Base-by-base conservation (phyloP, 208 protist species). In the Angomonas deanei region DNA sequence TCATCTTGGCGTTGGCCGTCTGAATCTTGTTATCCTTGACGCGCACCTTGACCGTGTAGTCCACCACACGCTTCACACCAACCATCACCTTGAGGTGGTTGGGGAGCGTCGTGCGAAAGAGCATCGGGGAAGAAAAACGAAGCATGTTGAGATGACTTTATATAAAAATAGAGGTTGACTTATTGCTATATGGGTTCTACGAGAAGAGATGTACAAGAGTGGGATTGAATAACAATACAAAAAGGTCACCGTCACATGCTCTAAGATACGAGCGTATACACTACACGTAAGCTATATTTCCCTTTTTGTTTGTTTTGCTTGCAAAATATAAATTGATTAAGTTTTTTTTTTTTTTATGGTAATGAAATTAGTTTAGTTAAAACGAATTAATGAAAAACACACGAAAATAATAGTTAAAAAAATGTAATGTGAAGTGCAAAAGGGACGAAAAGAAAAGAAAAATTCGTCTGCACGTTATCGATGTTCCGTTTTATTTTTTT, bases 11-110 rank as follows among this genome's bases (percentile, higher is more conserved):
- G 68, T 93, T 94, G 48, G 81, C 83, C 8, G 80, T 97, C 64
- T 97, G 96, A 24, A 99, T 86, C 57, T 96, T 93, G 74, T 98
- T 97, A 53, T 96, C 73, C 70, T 94, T 97, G 2, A 99, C 97
- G 49, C 97, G 82, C 19, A 98, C 86, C 70, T 97, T 98, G 6
- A 98, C 93, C 17, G 88, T 93, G 78, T 98, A 98, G 79, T 99
- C 97, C 28, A 99, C 87, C 24, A 98, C 94, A 30, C 97, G 92
- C 80, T 99, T 99, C 23, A 99, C 92, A 46, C 92, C 96, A 17
- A 99, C 97, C 13, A 98, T 70, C 15, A 97, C 83, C 72, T 86
- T 96, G 72, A 96, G 80, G 62, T 75, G 76, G 23, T 70, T 75
- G 1, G 75, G 66, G 10, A 75, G 1, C 0, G 82, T 92, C 23